Evolutionary conservation across 345 rosid species (phyloP), one percentile per base, ranked within the genome.

Genomic region (Euphorbia pulcherrima): DNA sequence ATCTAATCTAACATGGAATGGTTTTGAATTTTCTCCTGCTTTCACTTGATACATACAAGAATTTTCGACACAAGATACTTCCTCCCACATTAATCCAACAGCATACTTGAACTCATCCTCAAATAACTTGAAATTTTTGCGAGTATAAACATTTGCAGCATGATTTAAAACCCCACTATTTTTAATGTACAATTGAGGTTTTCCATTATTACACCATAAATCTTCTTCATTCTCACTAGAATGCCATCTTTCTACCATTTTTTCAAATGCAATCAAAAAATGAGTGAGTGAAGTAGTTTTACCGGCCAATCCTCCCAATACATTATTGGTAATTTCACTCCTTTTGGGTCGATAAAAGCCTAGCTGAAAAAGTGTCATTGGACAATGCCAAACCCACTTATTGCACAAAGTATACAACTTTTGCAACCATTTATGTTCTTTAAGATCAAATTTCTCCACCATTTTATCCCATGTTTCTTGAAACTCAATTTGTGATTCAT

Each of bases 331-430:
- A 18, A 7, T 52, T 21, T 5, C 57, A 20, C 57, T 52, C 6
- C 57, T n/a, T 52, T 52, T 52, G 6, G 20, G 57, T 11, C 6
- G 6, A 7, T 52, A 5, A 11, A 3, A 37, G 33, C 3, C 64
- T 47, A 60, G 24, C 23, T 16, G 35, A n/a, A 60, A 60, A 60
- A 1, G 8, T 4, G 20, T 60, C 46, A 4, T 13, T 60, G 14
- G 35, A 30, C 16, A 60, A 44, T 30, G 64, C 64, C 20, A 44
- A 20, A 13, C 64, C 64, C 64, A 60, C 13, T 60, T 60, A 6
- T 60, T 9, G 24, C 64, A n/a, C n/a, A n/a, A n/a, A n/a, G n/a
- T n/a, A n/a, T n/a, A n/a, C n/a, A n/a, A n/a, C n/a, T n/a, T n/a
- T n/a, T n/a, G n/a, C n/a, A n/a, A n/a, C n/a, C n/a, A n/a, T n/a